Conservation (phyloP, 2,329 filamentous ascomycete species). For the Fusarium staphyleae region DNA sequence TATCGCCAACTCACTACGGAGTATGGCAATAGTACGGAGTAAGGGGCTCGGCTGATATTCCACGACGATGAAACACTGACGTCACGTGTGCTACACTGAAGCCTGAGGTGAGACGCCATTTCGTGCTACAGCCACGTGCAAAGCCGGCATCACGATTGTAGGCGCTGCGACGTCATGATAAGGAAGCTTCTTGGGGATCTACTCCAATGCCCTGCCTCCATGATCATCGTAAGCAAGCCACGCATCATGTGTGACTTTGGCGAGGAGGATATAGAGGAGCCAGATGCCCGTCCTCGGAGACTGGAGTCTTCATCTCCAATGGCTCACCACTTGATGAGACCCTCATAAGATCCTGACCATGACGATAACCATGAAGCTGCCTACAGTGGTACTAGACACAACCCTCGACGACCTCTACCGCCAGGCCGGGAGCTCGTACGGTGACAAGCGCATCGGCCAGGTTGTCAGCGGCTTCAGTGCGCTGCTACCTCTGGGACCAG, state of each 20-base stretch:
- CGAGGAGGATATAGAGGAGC: not conserved
- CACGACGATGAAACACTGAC: too few relatives aligned
- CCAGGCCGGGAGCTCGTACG: slow-evolving; percentile 31
- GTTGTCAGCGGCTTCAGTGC: slow-evolving; percentile 43
- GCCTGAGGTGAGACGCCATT: not conserved
- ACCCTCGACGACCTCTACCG: slow-evolving; percentile 48
- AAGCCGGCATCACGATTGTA: not conserved
- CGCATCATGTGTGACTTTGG: not conserved
- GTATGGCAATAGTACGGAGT: too few relatives aligned
- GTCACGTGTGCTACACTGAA: not conserved
- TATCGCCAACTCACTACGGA: too few relatives aligned
- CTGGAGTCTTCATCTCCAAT: not conserved
- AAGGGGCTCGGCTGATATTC: too few relatives aligned
- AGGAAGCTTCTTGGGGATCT: not conserved
- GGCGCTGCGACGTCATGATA: slow-evolving; percentile 8
- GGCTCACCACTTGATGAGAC: not conserved
- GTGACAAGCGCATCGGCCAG: slow-evolving; percentile 41
- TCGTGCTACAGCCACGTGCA: slow-evolving; percentile 1
- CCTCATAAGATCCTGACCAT: not conserved
- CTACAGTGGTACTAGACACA: slow-evolving; percentile 45
- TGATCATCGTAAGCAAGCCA: not conserved
- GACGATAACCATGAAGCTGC: slow-evolving; percentile 30
- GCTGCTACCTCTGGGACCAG: slow-evolving; percentile 34
- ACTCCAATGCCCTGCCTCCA: not conserved
- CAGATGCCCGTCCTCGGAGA: not conserved